Evolutionary conservation across 805 yeast species (phyloP).

Genomic region (Cyberlindnera sargentensis): DNA sequence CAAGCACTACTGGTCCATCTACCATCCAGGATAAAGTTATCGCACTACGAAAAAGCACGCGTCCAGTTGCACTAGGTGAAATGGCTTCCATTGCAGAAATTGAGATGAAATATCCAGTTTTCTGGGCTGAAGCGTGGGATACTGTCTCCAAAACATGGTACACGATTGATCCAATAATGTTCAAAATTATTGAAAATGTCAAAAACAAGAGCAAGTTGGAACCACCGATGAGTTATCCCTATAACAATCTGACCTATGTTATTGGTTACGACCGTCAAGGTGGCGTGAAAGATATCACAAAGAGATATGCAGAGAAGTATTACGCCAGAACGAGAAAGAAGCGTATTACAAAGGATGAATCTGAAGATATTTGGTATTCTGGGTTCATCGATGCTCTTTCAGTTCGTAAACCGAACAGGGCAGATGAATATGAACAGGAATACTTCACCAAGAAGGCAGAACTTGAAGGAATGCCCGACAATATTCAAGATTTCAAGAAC

Average conservation of each 20-base stretch:
- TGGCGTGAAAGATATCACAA: constrained; percentile 72
- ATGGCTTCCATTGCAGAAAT: constrained; percentile 15
- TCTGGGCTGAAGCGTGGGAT: constrained; percentile 96
- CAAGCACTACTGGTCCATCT: background rate
- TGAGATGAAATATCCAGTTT: constrained; percentile 52
- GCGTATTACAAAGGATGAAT: constrained; percentile 55
- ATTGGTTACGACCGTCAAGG: constrained; percentile 66
- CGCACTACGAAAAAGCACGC: constrained; percentile 17
- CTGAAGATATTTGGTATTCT: constrained; percentile 51
- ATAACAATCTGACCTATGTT: constrained; percentile 64
- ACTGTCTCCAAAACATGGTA: constrained; percentile 64
- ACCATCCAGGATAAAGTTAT: constrained; percentile 13
- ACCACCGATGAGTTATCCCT: constrained; percentile 56
- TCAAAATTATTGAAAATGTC: constrained; percentile 55
- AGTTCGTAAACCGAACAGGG: constrained; percentile 10
- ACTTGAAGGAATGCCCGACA: constrained; percentile 83
- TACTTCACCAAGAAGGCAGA: constrained; percentile 57
- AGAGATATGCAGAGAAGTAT: constrained; percentile 66
- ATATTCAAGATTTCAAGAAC: constrained; percentile 70
- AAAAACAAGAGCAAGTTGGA: constrained; percentile 53
- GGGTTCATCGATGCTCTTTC: constrained; percentile 28
- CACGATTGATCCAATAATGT: constrained; percentile 75
- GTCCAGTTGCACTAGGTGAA: constrained; percentile 1
- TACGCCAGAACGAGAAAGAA: constrained; percentile 73
- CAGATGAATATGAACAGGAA: constrained; percentile 44